Percentiles rank a stretch among this genome's conserved stretches.
These are phyloP conservation scores for Chrysosporium keratinophilum DNA, from an alignment of 2,329 filamentous ascomycete species.

Conservation along the genomic window DNA sequence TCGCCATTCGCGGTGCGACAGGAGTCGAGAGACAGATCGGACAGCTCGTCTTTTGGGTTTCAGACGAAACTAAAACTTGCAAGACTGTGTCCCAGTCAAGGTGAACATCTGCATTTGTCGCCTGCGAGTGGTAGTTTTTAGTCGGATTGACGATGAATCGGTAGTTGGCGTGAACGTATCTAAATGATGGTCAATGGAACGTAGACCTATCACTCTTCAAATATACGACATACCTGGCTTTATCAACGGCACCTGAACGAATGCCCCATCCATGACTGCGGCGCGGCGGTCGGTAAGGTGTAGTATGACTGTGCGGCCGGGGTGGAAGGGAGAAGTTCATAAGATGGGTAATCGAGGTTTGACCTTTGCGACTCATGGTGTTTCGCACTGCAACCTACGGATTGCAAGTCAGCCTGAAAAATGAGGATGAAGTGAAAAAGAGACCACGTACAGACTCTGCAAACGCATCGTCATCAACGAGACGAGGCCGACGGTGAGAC, in stretches of 20 bases:
- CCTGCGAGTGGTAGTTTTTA: constrained; percentile 68
- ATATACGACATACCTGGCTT: constrained; percentile 56
- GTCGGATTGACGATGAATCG: constrained; percentile 85
- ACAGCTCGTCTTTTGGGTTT: constrained; percentile 80
- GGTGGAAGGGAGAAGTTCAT: constrained; percentile 82
- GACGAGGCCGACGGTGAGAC: constrained; percentile 60
- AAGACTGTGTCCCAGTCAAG: constrained; percentile 84
- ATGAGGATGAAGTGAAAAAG: constrained; percentile 8
- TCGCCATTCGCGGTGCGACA: constrained; percentile 90
- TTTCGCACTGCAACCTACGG: constrained; percentile 51
- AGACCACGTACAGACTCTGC: constrained; percentile 57
- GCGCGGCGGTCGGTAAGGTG: constrained; percentile 48
- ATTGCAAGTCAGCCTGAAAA: not conserved
- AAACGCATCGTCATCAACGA: constrained; percentile 77
- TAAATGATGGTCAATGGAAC: constrained; percentile 23
- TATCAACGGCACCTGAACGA: constrained; percentile 79
- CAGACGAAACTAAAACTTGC: constrained; percentile 80
- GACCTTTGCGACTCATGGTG: constrained; percentile 66
- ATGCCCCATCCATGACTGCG: constrained; percentile 71
- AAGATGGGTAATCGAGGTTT: constrained; percentile 93
- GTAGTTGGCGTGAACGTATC: constrained; percentile 92
- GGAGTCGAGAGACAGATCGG: constrained; percentile 91
- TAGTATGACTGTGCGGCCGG: constrained; percentile 52
- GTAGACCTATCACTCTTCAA: not conserved
- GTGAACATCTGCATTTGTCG: constrained; percentile 75